Evolutionary conservation across 352 stramenopile genomes (phyloP).

Genomic region (Detonula confervacea): DNA sequence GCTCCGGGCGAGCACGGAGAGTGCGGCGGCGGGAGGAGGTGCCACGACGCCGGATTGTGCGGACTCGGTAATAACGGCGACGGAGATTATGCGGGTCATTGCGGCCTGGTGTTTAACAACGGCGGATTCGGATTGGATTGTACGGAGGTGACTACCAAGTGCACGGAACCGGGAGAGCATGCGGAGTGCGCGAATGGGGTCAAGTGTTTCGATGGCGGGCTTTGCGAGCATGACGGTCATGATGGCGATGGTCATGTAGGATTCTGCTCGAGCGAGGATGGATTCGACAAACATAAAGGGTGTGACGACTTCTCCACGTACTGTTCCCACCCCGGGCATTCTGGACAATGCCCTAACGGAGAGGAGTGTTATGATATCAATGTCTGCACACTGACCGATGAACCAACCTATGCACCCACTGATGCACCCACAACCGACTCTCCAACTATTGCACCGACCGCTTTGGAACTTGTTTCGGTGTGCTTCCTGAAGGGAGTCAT

Average conservation of each 20-base stretch:
- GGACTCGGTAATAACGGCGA: background rate
- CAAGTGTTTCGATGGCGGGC: background rate
- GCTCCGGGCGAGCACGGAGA: slow-evolving; percentile 13
- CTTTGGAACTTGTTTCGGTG: background rate
- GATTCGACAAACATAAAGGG: no score
- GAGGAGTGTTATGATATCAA: slow-evolving; percentile 17
- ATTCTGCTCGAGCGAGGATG: slow-evolving; percentile 15
- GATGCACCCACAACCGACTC: background rate
- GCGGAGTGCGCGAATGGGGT: slow-evolving; percentile 4
- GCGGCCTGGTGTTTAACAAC: background rate
- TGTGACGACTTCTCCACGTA: slow-evolving; percentile 11
- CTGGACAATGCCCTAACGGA: slow-evolving; percentile 19
- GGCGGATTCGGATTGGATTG: slow-evolving; percentile 15
- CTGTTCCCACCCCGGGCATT: slow-evolving; percentile 8
- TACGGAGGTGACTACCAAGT: slow-evolving; percentile 20
- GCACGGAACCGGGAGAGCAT: slow-evolving; percentile 8
- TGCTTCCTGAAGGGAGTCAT: slow-evolving; percentile 11
- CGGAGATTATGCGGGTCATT: background rate
- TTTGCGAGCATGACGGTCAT: no score
- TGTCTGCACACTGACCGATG: slow-evolving; percentile 9
- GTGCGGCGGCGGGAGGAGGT: slow-evolving; percentile 14
- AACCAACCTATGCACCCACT: background rate
- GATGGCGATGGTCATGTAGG: background rate
- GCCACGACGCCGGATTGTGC: slow-evolving; percentile 22
- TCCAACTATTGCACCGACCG: background rate